phyloP scores from a whole-genome alignment of 257 asterid species.

The Linaria vulgaris region DNA sequence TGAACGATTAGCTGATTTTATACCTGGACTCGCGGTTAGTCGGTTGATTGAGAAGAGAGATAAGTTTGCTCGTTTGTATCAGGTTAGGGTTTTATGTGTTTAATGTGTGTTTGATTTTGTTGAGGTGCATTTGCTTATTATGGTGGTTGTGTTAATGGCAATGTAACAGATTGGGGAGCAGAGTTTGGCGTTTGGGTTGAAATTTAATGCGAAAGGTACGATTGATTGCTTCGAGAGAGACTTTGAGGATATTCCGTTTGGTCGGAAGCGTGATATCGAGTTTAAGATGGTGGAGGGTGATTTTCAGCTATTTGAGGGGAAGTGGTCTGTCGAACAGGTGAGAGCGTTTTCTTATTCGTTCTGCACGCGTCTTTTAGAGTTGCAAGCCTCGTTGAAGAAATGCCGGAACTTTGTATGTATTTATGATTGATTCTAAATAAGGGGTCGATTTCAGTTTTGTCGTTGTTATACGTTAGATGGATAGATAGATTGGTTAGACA shows the following conservation, averaged over 20 bases:
- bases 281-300: conserved; percentile 93
- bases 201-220: conserved; percentile 75
- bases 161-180: conserved; percentile 73
- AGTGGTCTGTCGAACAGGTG: conserved; percentile 87
- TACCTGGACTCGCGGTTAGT: conserved; percentile 83
- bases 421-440: neutral
- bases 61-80: conserved; percentile 70
- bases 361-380: neutral
- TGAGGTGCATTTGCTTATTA: conserved; percentile 19
- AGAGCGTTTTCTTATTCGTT: conserved; percentile 3
- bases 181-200: conserved; percentile 71
- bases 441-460: no score
- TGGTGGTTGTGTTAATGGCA: conserved; percentile 20
- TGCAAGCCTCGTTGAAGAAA: neutral
- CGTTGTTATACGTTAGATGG: neutral
- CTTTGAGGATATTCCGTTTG: conserved; percentile 47
- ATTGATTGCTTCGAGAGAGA: conserved; percentile 83
- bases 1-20: conserved; percentile 76
- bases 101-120: conserved; percentile 1
- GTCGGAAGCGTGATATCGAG: conserved; percentile 74
- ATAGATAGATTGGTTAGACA: neutral
- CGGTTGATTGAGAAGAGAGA: conserved; percentile 67
- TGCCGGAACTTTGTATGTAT: neutral
- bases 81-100: conserved; percentile 40
- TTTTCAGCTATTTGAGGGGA: conserved; percentile 73